A percentile compares a stretch with the other conserved stretches of the same genome.
phyloP scores from a whole-genome alignment of 1,284 basidiomycete genomes.

The Exobasidium rhododendri region DNA sequence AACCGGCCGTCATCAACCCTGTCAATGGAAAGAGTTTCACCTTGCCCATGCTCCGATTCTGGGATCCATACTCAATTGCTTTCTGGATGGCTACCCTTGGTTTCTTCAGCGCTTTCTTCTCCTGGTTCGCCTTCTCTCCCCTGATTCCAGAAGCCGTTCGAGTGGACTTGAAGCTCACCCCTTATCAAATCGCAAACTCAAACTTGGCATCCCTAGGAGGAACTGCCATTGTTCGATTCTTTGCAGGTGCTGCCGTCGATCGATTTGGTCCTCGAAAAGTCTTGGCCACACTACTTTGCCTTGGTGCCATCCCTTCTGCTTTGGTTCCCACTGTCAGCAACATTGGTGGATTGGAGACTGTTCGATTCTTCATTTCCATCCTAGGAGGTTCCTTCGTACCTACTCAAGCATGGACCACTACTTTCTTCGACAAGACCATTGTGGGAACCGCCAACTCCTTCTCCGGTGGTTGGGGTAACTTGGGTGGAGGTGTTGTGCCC shows the following conservation, averaged over 20 bases:
- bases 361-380: conserved; percentile 61
- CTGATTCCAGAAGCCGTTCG: conserved; percentile 65
- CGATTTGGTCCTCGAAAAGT: conserved; percentile 61
- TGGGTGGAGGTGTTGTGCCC: conserved; percentile 61
- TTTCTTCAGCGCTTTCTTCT: conserved; percentile 60
- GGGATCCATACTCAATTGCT: conserved; percentile 61
- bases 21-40: conserved; percentile 63
- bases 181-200: conserved; percentile 61
- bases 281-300: conserved; percentile 63
- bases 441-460: conserved; percentile 59
- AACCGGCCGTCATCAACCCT: conserved; percentile 59
- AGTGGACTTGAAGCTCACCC: conserved; percentile 61
- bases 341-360: conserved; percentile 59
- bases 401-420: conserved; percentile 63
- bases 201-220: conserved; percentile 64
- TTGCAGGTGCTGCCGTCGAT: conserved; percentile 64
- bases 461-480: conserved; percentile 58
- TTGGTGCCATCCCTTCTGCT: conserved; percentile 67
- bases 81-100: conserved; percentile 59
- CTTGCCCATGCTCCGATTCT: conserved; percentile 62
- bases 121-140: conserved; percentile 69
- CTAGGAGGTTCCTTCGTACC: conserved; percentile 65
- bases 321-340: conserved; percentile 62
- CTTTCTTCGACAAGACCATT: conserved; percentile 64
- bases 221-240: conserved; percentile 60